Evolutionary conservation across 2,329 filamentous ascomycete species (phyloP).

Genomic region (Neonectria sp.): DNA sequence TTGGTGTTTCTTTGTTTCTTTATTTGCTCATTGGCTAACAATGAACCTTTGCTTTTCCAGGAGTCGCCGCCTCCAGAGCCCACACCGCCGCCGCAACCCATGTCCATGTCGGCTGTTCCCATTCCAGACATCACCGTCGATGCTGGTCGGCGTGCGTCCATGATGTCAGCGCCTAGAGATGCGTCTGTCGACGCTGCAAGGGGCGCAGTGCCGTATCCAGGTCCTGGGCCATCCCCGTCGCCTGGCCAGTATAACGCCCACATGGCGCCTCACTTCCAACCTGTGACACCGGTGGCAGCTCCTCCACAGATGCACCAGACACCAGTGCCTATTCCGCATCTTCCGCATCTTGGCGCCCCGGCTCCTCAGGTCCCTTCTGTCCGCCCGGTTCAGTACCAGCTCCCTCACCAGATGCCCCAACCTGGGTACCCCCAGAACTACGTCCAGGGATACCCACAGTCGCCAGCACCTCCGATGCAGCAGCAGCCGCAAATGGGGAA

Average conservation of each 20-base stretch:
- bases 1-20: slow-evolving; percentile 12
- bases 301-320: slow-evolving; percentile 51
- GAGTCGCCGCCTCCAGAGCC: slow-evolving; percentile 88
- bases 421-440: slow-evolving; percentile 49
- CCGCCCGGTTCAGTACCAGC: slow-evolving; percentile 54
- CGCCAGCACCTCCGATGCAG: slow-evolving; percentile 46
- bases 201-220: slow-evolving; percentile 47
- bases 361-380: slow-evolving; percentile 50
- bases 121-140: slow-evolving; percentile 63
- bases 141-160: slow-evolving; percentile 66
- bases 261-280: slow-evolving; percentile 53
- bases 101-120: slow-evolving; percentile 55
- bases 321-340: slow-evolving; percentile 56
- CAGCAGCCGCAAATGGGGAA: slow-evolving; percentile 49
- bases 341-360: slow-evolving; percentile 52
- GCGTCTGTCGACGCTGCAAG: slow-evolving; percentile 56
- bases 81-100: slow-evolving; percentile 72
- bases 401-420: slow-evolving; percentile 47
- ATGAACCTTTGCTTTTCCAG: slow-evolving; percentile 56
- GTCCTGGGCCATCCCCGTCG: slow-evolving; percentile 53
- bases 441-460: slow-evolving; percentile 46
- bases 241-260: slow-evolving; percentile 54
- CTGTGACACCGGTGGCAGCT: slow-evolving; percentile 48
- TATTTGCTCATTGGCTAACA: slow-evolving; percentile 37
- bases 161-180: slow-evolving; percentile 56